Percentiles rank a stretch among this genome's conserved stretches.
Evolutionary conservation across 306 rosid species (phyloP).

Genomic region (Gastrolobium villosum): DNA sequence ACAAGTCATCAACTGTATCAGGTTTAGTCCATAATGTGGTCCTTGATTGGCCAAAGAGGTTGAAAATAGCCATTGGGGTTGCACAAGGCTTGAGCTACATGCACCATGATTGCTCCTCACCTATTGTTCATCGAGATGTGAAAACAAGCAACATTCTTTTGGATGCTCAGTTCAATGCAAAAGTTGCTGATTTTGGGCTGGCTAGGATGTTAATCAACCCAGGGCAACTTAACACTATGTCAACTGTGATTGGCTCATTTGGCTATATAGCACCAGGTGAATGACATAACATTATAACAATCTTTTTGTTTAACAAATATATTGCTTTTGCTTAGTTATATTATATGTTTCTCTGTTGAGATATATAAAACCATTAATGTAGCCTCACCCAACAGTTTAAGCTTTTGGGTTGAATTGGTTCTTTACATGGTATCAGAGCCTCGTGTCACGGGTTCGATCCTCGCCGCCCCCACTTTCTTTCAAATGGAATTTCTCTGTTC

Average conservation of each 20-base stretch:
- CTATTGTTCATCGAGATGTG: conserved; percentile 54
- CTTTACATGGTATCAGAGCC: too few species aligned
- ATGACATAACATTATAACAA: conserved; percentile 15
- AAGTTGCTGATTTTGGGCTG: conserved; percentile 56
- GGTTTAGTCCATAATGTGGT: conserved; percentile 1
- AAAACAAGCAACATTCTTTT: conserved; percentile 55
- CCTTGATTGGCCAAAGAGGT: conserved; percentile 54
- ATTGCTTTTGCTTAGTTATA: neutral
- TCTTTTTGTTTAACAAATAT: conserved; percentile 37
- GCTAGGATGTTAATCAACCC: conserved; percentile 49
- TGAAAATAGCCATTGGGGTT: conserved; percentile 52
- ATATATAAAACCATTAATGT: too few species aligned
- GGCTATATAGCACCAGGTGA: conserved; percentile 58
- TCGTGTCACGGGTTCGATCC: too few species aligned
- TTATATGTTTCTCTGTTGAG: neutral
- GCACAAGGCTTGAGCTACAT: conserved; percentile 56
- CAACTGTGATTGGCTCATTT: conserved; percentile 52
- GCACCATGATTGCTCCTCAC: conserved; percentile 54
- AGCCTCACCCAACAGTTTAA: too few species aligned
- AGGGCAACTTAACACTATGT: conserved; percentile 48
- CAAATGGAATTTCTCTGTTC: too few species aligned
- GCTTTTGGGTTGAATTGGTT: too few species aligned
- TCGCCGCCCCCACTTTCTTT: too few species aligned
- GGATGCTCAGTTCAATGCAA: conserved; percentile 54
- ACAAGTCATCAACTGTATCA: neutral